Evolutionary conservation across 2,329 filamentous ascomycete genomes (phyloP), one percentile per base, ranked within the genome.

Genomic region (Clarireedia hainanense): DNA sequence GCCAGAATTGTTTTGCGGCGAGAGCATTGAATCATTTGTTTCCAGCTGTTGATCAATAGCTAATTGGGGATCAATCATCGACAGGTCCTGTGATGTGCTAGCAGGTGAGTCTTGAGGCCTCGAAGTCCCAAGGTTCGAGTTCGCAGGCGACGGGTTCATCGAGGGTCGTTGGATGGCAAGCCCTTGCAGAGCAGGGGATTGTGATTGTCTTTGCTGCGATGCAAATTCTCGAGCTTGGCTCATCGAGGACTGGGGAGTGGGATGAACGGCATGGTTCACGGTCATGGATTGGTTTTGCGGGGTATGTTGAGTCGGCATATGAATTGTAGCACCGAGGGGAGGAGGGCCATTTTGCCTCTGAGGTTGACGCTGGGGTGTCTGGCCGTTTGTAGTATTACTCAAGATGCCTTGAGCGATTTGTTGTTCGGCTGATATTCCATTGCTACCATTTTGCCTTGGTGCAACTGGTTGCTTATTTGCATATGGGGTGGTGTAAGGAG

Each of bases 321-420:
- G 67, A 36, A 69, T 69, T 45, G 61, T 60, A 20, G 64, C 64
- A 23, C 65, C 66, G 14, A 69, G 63, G 30, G 67, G 57, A 20
- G 66, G 65, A 46, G 67, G 64, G 1, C 43, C 51, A 54, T 48
- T 49, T 54, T 54, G 51, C 5, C 51, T 54, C 17, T 54, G 51
- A 40, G 51, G 45, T 39, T 66, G 62, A 48, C 66, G 64, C 61
- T 68, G 67, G 20, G 67, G 61, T 26, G 66, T 65, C 36, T 61
- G 66, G 23, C 61, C 59, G 6, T 59, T 61, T 50, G 61, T 59
- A 7, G 40, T 30, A 52, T 56, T 56, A 50, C 65, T 65, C 60
- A 69, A 59, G 56, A 68, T 60, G 43, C 67, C 67, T 57, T 67
- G 65, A 24, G 66, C 66, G 60, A 69, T 69, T 59, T 69, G 67